These are phyloP conservation scores for Ulota crispa DNA, from an alignment of 225 moss, liverwort and hornwort genomes.

Conservation along the genomic window DNA sequence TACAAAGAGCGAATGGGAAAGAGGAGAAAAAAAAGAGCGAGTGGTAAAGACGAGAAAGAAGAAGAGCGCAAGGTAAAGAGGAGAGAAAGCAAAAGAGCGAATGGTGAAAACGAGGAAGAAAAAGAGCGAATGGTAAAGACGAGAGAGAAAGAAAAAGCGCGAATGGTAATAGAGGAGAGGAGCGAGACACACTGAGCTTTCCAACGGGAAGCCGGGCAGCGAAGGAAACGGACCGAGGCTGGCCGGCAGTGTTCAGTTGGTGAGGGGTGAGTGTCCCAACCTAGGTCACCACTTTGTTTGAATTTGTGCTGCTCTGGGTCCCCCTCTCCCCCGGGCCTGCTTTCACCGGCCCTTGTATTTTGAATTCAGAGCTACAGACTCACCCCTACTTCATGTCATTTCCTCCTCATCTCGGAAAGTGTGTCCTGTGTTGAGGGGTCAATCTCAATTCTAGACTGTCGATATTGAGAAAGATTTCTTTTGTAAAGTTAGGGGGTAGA, in stretches of 20 bases:
- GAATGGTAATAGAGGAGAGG: neutral
- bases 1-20: too few species aligned
- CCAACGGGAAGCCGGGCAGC: constrained; percentile 38
- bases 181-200: neutral
- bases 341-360: neutral
- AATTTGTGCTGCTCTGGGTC: neutral
- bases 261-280: neutral
- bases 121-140: neutral
- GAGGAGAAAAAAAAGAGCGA: neutral
- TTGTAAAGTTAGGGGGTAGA: neutral
- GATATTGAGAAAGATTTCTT: neutral
- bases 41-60: neutral
- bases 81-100: neutral
- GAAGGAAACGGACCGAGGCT: constrained; percentile 1
- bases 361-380: neutral
- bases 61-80: neutral
- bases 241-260: constrained; percentile 10
- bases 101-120: neutral
- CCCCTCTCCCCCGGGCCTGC: neutral
- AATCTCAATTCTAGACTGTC: neutral
- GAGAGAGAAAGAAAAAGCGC: neutral
- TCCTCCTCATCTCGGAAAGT: neutral
- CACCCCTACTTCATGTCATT: neutral
- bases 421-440: neutral
- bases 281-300: neutral